These are phyloP conservation scores for Erodium texanum DNA, from an alignment of 441 rosid species.

Conservation along the genomic window DNA sequence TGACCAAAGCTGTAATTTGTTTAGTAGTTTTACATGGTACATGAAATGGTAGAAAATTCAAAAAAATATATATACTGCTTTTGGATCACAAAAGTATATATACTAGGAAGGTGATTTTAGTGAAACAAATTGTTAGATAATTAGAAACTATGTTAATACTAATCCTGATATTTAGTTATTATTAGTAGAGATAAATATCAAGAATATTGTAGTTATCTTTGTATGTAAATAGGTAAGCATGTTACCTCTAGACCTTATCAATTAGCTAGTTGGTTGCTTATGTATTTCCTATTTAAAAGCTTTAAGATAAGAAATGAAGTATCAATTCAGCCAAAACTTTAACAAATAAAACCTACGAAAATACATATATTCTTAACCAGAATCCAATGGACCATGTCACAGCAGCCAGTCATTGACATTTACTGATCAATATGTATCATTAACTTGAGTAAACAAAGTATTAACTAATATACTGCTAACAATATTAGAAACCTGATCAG, in stretches of 20 bases:
- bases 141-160: too few species aligned
- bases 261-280: too few species aligned
- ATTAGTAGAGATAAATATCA: too few species aligned
- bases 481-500: slow-evolving; percentile 65
- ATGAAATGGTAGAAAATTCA: not conserved
- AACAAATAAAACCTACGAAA: not conserved
- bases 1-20: not conserved
- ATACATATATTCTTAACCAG: not conserved
- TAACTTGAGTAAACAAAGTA: not conserved
- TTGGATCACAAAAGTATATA: too few species aligned
- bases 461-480: not conserved
- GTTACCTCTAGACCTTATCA: too few species aligned
- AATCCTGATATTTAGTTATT: too few species aligned
- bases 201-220: too few species aligned
- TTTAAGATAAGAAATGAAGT: too few species aligned
- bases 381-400: not conserved
- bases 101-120: not conserved
- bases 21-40: not conserved
- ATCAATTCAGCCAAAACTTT: too few species aligned
- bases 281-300: too few species aligned
- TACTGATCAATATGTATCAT: not conserved
- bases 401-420: not conserved
- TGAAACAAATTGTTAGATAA: not conserved
- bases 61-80: not conserved
- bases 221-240: too few species aligned